These are phyloP conservation scores for Collybia mongolica DNA, from an alignment of 768 basidiomycete genomes.

Conservation along the genomic window DNA sequence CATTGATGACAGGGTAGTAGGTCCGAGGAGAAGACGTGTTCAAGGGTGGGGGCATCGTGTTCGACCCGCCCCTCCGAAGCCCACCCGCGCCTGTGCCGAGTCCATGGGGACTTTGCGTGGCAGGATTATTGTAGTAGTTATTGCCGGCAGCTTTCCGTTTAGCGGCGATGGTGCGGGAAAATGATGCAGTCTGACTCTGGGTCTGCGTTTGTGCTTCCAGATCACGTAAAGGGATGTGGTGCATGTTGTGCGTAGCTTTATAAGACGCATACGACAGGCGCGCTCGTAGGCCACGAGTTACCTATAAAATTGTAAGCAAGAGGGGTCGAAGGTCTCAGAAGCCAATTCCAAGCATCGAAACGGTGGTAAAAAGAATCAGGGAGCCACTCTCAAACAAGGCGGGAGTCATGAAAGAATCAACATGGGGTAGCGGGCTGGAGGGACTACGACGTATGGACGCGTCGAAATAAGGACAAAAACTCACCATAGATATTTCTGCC, in stretches of 20 bases:
- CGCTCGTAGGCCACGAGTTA: slow-evolving; percentile 77
- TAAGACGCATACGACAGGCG: slow-evolving; percentile 82
- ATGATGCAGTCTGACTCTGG: slow-evolving; percentile 39
- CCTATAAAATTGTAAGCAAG: slow-evolving; percentile 51
- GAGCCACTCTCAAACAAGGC: slow-evolving; percentile 3
- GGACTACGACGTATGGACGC: slow-evolving; percentile 38
- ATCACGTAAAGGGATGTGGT: slow-evolving; percentile 64
- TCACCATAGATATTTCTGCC: slow-evolving; percentile 79
- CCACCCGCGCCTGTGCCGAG: slow-evolving; percentile 23
- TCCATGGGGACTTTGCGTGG: slow-evolving; percentile 44
- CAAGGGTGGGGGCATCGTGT: slow-evolving; percentile 45
- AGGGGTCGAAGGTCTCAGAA: slow-evolving; percentile 31
- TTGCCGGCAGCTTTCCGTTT: slow-evolving; percentile 52
- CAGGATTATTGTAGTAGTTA: slow-evolving; percentile 47
- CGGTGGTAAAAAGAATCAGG: slow-evolving; percentile 9
- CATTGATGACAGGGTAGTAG: slow-evolving; percentile 37
- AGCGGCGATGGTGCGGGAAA: slow-evolving; percentile 53
- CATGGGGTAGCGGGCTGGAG: slow-evolving; percentile 13
- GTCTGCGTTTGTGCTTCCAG: slow-evolving; percentile 60
- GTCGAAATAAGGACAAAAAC: slow-evolving; percentile 43
- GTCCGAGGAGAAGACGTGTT: slow-evolving; percentile 41
- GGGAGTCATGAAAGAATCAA: slow-evolving; percentile 4
- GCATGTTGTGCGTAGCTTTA: slow-evolving; percentile 76
- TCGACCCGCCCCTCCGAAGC: slow-evolving; percentile 37
- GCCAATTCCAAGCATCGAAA: slow-evolving; percentile 15